A percentile compares a stretch with the other conserved stretches of the same genome.
These are phyloP conservation scores for Exserohilum rostratum DNA, from an alignment of 2,329 filamentous ascomycete genomes.

Conservation along the genomic window DNA sequence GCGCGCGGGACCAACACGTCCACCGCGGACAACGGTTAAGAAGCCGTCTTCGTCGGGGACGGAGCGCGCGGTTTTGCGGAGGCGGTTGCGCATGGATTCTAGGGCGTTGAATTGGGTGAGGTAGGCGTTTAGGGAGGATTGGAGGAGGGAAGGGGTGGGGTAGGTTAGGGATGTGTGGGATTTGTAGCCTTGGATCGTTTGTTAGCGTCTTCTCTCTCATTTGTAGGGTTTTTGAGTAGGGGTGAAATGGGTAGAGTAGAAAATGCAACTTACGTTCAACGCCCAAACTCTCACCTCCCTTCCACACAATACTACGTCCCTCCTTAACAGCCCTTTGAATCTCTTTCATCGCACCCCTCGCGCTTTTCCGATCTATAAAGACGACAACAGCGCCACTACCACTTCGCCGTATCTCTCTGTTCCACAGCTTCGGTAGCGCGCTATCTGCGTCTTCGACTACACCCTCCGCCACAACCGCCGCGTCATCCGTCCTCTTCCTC, in stretches of 20 bases:
- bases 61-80: constrained; percentile 69
- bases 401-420: constrained; percentile 70
- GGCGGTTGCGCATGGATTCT: constrained; percentile 68
- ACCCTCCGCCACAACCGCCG: constrained; percentile 45
- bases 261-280: constrained; percentile 57
- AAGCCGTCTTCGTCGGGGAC: constrained; percentile 96
- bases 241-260: background rate
- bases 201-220: no score
- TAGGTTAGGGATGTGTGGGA: constrained; percentile 74
- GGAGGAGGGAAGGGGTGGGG: constrained; percentile 69
- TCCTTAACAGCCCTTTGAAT: constrained; percentile 64
- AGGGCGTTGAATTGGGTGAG: constrained; percentile 77
- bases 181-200: constrained; percentile 63
- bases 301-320: constrained; percentile 72
- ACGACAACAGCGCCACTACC: constrained; percentile 81
- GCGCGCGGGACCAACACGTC: constrained; percentile 71
- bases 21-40: constrained; percentile 84
- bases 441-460: constrained; percentile 63
- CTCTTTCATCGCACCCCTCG: constrained; percentile 78
- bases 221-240: no score
- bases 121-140: constrained; percentile 79
- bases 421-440: constrained; percentile 74
- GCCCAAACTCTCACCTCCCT: constrained; percentile 54
- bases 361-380: constrained; percentile 82
- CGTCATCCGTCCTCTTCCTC: constrained; percentile 56